Conservation (phyloP, 345 rosid genomes). For the Schrenkiella parvula region DNA sequence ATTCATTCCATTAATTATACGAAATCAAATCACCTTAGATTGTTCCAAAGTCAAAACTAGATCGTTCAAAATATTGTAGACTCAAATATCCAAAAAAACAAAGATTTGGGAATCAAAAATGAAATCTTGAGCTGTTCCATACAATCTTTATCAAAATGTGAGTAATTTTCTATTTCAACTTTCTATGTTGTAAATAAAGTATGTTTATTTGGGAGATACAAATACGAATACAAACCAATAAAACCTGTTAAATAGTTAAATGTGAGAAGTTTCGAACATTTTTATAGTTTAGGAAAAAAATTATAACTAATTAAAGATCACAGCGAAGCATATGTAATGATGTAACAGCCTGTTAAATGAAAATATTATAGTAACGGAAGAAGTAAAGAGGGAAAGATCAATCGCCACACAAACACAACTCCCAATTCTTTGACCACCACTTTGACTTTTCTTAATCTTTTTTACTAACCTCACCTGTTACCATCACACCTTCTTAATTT, state of each 20-base stretch:
- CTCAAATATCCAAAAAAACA: not conserved
- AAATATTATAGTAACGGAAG: not conserved
- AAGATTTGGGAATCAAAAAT: not conserved
- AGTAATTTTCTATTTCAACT: not conserved
- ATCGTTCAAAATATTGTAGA: not conserved
- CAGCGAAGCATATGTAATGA: constrained; percentile 7
- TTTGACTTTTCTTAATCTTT: constrained; percentile 18
- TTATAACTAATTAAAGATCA: not conserved
- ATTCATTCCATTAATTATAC: not conserved
- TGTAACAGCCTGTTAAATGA: constrained; percentile 8
- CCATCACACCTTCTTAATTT: constrained; percentile 2
- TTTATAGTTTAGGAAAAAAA: not conserved
- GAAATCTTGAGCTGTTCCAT: not conserved
- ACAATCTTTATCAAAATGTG: constrained; percentile 1
- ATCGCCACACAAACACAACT: constrained; percentile 9
- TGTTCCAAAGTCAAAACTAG: not conserved
- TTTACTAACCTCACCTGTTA: not conserved
- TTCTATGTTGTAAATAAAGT: not conserved
- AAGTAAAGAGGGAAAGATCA: not conserved
- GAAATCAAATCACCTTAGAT: not conserved
- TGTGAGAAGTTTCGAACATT: not conserved
- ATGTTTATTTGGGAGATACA: too few species aligned
- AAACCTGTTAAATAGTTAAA: too few species aligned
- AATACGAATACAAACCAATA: too few species aligned
- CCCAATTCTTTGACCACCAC: constrained; percentile 18